These are phyloP conservation scores for Thermoascus crustaceus DNA, from an alignment of 2,329 filamentous ascomycete species.

Conservation along the genomic window DNA sequence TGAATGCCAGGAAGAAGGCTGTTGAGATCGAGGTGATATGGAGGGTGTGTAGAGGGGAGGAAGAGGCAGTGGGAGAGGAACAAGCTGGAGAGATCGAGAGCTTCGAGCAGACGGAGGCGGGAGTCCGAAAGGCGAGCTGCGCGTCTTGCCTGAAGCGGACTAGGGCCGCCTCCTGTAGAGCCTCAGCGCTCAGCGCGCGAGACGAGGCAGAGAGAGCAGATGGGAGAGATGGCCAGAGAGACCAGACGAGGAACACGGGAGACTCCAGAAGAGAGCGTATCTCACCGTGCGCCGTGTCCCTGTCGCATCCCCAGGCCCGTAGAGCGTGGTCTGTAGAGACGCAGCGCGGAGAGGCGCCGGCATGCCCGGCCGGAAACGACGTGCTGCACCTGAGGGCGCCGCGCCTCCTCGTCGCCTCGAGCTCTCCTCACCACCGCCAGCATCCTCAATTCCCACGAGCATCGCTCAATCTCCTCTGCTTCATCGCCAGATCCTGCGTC, in stretches of 20 bases:
- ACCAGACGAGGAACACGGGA: conserved; percentile 1
- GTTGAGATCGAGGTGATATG: conserved; percentile 15
- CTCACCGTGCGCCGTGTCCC: too few species aligned
- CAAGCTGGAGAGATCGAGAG: conserved; percentile 9
- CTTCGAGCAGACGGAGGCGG: conserved; percentile 15
- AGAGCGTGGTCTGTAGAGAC: background rate
- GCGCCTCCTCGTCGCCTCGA: conserved; percentile 1
- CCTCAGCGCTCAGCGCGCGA: background rate
- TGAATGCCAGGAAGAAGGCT: conserved; percentile 4
- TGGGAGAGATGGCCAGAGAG: conserved; percentile 19
- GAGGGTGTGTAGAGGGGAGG: conserved; percentile 7
- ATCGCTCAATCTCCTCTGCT: background rate
- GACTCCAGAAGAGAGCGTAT: too few species aligned
- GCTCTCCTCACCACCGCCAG: too few species aligned
- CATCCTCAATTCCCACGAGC: conserved; percentile 1
- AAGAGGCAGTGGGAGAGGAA: conserved; percentile 9
- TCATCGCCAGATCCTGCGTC: background rate
- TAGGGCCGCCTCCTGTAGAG: background rate
- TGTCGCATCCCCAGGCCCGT: background rate
- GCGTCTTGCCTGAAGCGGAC: conserved; percentile 1
- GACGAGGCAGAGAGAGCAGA: conserved; percentile 8
- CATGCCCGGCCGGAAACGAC: conserved; percentile 14
- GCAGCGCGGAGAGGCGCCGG: conserved; percentile 1
- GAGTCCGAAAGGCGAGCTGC: conserved; percentile 2
- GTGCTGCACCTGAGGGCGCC: background rate